Conservation (phyloP, 2,329 filamentous ascomycete species). For the Diaporthe sp. region DNA sequence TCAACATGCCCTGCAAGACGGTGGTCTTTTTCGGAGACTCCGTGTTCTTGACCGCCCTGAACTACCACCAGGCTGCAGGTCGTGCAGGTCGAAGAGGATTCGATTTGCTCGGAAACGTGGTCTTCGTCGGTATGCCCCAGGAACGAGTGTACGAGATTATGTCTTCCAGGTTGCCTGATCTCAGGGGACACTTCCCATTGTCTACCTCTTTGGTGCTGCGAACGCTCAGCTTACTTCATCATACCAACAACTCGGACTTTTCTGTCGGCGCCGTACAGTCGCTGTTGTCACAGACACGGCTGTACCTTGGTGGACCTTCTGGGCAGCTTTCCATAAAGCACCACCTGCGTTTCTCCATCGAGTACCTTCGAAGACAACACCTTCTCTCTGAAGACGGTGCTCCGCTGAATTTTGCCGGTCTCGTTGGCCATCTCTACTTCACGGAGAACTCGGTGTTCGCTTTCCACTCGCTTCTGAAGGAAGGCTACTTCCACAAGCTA, state of each 20-base stretch:
- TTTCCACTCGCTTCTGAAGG: constrained; percentile 80
- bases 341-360: constrained; percentile 84
- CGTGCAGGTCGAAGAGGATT: constrained; percentile 86
- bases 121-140: constrained; percentile 77
- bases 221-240: constrained; percentile 75
- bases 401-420: constrained; percentile 80
- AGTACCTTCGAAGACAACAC: constrained; percentile 79
- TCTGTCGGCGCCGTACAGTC: constrained; percentile 74
- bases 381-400: constrained; percentile 72
- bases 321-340: constrained; percentile 80
- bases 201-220: constrained; percentile 81
- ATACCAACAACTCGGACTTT: constrained; percentile 74
- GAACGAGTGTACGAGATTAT: constrained; percentile 77
- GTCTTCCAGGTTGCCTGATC: constrained; percentile 79
- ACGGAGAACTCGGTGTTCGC: constrained; percentile 83
- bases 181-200: constrained; percentile 84
- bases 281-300: constrained; percentile 76
- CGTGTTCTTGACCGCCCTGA: constrained; percentile 79
- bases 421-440: constrained; percentile 81
- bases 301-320: constrained; percentile 79
- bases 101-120: constrained; percentile 84
- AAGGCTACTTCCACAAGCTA: constrained; percentile 76
- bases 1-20: constrained; percentile 89
- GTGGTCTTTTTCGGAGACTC: constrained; percentile 84
- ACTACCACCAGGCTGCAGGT: constrained; percentile 83